Conservation (phyloP, 768 basidiomycete genomes). For the Lyophyllum decastes region DNA sequence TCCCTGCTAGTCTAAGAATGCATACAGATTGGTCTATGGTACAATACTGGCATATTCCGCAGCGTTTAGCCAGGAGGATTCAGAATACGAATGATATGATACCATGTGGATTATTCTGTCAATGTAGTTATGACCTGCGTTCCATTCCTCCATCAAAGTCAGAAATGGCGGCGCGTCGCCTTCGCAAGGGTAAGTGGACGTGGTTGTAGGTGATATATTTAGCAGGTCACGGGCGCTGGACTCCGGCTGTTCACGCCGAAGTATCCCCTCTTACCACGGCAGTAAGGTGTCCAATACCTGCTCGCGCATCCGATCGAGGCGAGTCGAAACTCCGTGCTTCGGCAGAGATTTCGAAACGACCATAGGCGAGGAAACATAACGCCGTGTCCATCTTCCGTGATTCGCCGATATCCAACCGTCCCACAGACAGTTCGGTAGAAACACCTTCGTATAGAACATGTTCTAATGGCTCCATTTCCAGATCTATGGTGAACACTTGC, state of each 20-base stretch:
- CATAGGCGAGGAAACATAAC: conserved; percentile 73
- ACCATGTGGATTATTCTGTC: conserved; percentile 10
- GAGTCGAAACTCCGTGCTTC: conserved; percentile 39
- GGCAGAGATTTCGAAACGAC: conserved; percentile 58
- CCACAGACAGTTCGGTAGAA: conserved; percentile 60
- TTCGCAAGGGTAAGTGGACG: background rate
- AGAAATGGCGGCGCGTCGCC: background rate
- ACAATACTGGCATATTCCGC: conserved; percentile 89
- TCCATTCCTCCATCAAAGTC: background rate
- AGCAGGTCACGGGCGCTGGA: background rate
- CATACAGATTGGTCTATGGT: conserved; percentile 75
- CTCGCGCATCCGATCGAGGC: conserved; percentile 24
- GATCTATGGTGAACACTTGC: conserved; percentile 52
- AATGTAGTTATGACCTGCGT: conserved; percentile 3
- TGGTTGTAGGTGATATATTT: no score
- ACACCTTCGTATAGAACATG: conserved; percentile 73
- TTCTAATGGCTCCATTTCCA: conserved; percentile 58
- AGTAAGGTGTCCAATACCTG: conserved; percentile 43
- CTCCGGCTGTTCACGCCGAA: conserved; percentile 1
- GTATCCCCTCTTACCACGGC: conserved; percentile 32
- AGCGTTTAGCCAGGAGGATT: conserved; percentile 77
- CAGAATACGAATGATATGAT: conserved; percentile 69
- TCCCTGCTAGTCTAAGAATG: background rate
- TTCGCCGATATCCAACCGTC: conserved; percentile 58
- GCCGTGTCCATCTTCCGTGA: conserved; percentile 52